A percentile compares a stretch with the other conserved stretches of the same genome.
These are phyloP conservation scores for Chaetomium globosum DNA, from an alignment of 2,329 filamentous ascomycete species.

Conservation along the genomic window DNA sequence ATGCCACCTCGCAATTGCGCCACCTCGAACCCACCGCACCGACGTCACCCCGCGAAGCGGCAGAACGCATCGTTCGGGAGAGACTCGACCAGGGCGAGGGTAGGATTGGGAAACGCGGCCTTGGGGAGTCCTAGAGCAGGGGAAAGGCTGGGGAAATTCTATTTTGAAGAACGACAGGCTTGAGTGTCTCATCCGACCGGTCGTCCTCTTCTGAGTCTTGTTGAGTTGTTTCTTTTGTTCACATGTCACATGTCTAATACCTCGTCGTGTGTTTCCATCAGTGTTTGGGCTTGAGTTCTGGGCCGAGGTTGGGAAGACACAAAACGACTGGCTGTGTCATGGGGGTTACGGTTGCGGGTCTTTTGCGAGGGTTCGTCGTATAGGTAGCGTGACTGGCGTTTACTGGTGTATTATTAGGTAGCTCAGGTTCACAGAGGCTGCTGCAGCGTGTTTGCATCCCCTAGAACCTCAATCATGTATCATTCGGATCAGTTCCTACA, in stretches of 20 bases:
- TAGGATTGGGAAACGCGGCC: conserved; percentile 43
- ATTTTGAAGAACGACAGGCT: conserved; percentile 58
- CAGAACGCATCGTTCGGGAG: conserved; percentile 66
- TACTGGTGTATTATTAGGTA: conserved; percentile 7
- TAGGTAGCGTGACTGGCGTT: conserved; percentile 3
- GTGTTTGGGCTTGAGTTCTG: neutral
- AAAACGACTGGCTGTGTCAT: neutral
- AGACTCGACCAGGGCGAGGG: conserved; percentile 57
- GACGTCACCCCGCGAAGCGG: conserved; percentile 52
- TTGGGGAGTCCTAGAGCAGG: conserved; percentile 51
- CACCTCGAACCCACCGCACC: neutral
- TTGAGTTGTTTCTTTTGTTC: neutral
- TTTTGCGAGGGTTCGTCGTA: neutral
- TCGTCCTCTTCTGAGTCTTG: neutral
- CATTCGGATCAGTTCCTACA: neutral
- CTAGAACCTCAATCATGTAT: neutral
- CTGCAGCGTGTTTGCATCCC: neutral
- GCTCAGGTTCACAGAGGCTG: neutral
- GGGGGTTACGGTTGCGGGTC: neutral
- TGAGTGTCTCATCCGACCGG: conserved; percentile 7
- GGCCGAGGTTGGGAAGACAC: neutral
- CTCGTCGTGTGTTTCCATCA: neutral
- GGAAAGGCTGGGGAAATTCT: conserved; percentile 59
- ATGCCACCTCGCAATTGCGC: conserved; percentile 27
- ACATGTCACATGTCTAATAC: neutral